Conservation (phyloP, 768 basidiomycete species). For the Melanogaster broomeanus region DNA sequence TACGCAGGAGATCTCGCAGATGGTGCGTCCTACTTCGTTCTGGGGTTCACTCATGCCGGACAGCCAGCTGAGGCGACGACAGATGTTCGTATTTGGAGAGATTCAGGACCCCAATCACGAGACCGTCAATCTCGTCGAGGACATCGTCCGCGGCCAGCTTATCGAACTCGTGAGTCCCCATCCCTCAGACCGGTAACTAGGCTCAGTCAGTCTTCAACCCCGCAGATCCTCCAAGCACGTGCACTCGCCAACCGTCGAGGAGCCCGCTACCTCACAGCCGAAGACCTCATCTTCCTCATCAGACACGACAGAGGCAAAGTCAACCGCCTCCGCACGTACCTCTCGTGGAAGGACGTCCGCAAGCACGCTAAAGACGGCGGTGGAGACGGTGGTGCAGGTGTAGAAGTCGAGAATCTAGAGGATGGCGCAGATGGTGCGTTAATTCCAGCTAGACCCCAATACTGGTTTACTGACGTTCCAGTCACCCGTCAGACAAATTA, state of each 20-base stretch:
- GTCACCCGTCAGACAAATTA: constrained; percentile 59
- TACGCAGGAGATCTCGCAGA: constrained; percentile 89
- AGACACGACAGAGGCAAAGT: constrained; percentile 93
- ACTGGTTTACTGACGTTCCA: background rate
- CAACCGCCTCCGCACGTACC: constrained; percentile 87
- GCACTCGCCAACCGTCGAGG: constrained; percentile 79
- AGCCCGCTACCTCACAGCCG: constrained; percentile 83
- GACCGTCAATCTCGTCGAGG: constrained; percentile 93
- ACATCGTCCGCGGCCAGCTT: constrained; percentile 87
- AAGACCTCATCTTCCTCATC: constrained; percentile 96
- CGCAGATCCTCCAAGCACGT: constrained; percentile 86
- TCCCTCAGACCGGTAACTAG: no score
- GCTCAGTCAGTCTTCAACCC: constrained; percentile 1
- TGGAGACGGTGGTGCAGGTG: constrained; percentile 76
- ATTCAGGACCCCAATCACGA: constrained; percentile 87
- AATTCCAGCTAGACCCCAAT: background rate
- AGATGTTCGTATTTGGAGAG: constrained; percentile 99
- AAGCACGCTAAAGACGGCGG: constrained; percentile 93
- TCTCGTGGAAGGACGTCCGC: constrained; percentile 96
- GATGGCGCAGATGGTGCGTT: constrained; percentile 76
- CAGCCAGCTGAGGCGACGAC: background rate
- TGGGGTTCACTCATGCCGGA: background rate
- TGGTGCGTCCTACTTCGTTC: constrained; percentile 52
- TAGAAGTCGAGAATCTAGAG: constrained; percentile 81
- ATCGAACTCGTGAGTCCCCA: constrained; percentile 77